phyloP scores from a whole-genome alignment of 2,329 filamentous ascomycete species.

The Triangularia setosa region DNA sequence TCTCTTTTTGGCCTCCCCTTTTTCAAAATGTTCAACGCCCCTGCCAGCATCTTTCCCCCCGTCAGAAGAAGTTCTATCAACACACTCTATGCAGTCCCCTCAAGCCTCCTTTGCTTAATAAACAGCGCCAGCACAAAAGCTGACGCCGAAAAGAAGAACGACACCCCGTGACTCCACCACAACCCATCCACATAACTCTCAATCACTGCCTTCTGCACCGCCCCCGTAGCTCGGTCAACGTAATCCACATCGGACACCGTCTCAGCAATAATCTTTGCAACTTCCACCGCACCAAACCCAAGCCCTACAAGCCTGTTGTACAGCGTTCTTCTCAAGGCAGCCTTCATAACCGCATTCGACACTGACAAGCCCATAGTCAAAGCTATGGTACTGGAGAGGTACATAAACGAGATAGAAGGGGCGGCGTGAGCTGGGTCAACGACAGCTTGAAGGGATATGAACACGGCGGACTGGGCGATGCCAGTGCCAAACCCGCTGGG shows the following conservation, averaged over 20 bases:
- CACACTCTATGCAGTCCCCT: background rate
- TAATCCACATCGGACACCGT: constrained; percentile 34
- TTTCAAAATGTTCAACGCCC: too few species aligned
- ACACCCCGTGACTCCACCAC: constrained; percentile 35
- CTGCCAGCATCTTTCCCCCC: too few species aligned
- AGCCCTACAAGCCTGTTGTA: constrained; percentile 23
- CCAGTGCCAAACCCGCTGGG: constrained; percentile 45
- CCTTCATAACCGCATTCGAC: constrained; percentile 36
- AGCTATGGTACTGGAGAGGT: constrained; percentile 36
- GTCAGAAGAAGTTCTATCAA: too few species aligned
- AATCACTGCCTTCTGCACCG: constrained; percentile 29
- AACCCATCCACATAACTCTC: constrained; percentile 34
- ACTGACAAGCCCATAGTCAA: constrained; percentile 37
- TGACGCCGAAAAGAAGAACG: constrained; percentile 28
- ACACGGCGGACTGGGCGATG: constrained; percentile 38
- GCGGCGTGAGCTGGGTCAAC: constrained; percentile 37
- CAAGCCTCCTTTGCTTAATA: constrained; percentile 27
- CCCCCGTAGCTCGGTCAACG: constrained; percentile 26
- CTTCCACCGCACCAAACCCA: constrained; percentile 20
- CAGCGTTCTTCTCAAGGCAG: constrained; percentile 24
- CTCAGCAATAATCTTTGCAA: constrained; percentile 30
- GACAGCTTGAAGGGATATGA: constrained; percentile 41
- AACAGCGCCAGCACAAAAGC: constrained; percentile 28
- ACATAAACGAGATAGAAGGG: constrained; percentile 40
- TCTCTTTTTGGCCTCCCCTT: too few species aligned